Conservation (phyloP, 2,329 filamentous ascomycete genomes). For the Fusarium torulosum region DNA sequence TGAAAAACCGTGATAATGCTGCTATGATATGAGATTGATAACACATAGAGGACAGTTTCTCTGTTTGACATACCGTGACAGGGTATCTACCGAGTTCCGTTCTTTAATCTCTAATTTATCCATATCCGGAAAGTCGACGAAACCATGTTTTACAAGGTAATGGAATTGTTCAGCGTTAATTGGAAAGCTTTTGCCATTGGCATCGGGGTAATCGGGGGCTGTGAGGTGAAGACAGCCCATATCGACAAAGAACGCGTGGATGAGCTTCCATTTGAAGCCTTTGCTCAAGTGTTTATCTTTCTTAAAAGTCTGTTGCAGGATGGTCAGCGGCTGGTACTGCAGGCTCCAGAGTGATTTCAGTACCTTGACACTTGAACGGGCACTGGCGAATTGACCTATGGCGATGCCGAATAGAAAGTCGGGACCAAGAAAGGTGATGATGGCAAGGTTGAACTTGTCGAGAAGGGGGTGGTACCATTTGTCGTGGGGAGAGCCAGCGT, state of each 20-base stretch:
- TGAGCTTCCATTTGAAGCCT: slow-evolving; percentile 49
- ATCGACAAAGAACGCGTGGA: slow-evolving; percentile 36
- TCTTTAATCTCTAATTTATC: slow-evolving; percentile 45
- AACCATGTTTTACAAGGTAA: slow-evolving; percentile 48
- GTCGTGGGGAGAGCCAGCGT: slow-evolving; percentile 52
- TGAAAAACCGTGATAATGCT: slow-evolving; percentile 45
- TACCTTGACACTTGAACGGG: slow-evolving; percentile 50
- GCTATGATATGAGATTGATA: neutral
- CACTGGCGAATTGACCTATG: slow-evolving; percentile 52
- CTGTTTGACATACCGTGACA: slow-evolving; percentile 42
- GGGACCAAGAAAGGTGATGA: slow-evolving; percentile 53
- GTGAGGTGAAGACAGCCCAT: slow-evolving; percentile 57
- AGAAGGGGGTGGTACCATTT: slow-evolving; percentile 47
- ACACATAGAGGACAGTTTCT: too few relatives aligned
- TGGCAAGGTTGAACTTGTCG: slow-evolving; percentile 52
- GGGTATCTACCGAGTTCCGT: slow-evolving; percentile 49
- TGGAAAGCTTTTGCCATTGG: slow-evolving; percentile 47
- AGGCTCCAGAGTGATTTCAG: neutral
- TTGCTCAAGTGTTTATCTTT: slow-evolving; percentile 12
- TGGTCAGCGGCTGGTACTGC: neutral
- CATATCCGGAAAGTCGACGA: slow-evolving; percentile 49
- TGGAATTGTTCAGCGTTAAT: slow-evolving; percentile 53
- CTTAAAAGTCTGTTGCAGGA: slow-evolving; percentile 3
- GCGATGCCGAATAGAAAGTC: slow-evolving; percentile 55
- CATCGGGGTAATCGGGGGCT: slow-evolving; percentile 42